These are phyloP conservation scores for Lactarius pseudohatsudake DNA, from an alignment of 768 basidiomycete species.

Conservation along the genomic window DNA sequence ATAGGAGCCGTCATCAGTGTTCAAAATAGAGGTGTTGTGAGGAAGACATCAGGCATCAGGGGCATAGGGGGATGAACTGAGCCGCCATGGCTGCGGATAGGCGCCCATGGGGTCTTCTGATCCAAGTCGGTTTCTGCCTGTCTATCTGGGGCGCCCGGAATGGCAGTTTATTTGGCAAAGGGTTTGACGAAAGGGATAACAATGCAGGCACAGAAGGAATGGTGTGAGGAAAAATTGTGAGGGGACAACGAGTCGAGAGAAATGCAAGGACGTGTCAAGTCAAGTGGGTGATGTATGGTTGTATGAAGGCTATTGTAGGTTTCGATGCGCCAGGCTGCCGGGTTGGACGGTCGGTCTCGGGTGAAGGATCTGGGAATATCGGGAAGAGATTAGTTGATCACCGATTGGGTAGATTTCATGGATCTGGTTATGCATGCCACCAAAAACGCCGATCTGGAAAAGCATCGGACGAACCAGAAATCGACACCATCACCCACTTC, in stretches of 20 bases:
- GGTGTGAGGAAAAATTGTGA: slow-evolving; percentile 1
- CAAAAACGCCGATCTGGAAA: slow-evolving; percentile 31
- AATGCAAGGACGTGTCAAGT: not conserved
- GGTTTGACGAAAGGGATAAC: slow-evolving; percentile 6
- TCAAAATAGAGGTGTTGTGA: not conserved
- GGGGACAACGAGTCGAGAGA: slow-evolving; percentile 2
- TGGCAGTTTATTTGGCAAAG: slow-evolving; percentile 19
- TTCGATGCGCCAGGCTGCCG: slow-evolving; percentile 26
- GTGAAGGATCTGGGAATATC: slow-evolving; percentile 29
- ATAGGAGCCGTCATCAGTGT: not conserved
- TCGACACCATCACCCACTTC: not conserved
- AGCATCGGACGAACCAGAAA: slow-evolving; percentile 22
- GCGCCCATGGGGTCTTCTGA: slow-evolving; percentile 25
- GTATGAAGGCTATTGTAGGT: not conserved
- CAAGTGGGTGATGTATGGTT: not conserved
- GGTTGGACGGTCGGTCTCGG: slow-evolving; percentile 20
- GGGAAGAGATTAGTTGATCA: slow-evolving; percentile 30
- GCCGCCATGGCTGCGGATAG: slow-evolving; percentile 13
- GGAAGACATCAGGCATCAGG: slow-evolving; percentile 12
- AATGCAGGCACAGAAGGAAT: slow-evolving; percentile 17
- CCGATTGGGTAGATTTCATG: slow-evolving; percentile 31
- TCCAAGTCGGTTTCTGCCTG: slow-evolving; percentile 22
- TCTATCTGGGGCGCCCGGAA: slow-evolving; percentile 21
- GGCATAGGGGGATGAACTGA: slow-evolving; percentile 6
- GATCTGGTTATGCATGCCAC: slow-evolving; percentile 29